Evolutionary conservation across 768 basidiomycete genomes (phyloP).

Genomic region (Tylopilus plumbeoviolaceoides): DNA sequence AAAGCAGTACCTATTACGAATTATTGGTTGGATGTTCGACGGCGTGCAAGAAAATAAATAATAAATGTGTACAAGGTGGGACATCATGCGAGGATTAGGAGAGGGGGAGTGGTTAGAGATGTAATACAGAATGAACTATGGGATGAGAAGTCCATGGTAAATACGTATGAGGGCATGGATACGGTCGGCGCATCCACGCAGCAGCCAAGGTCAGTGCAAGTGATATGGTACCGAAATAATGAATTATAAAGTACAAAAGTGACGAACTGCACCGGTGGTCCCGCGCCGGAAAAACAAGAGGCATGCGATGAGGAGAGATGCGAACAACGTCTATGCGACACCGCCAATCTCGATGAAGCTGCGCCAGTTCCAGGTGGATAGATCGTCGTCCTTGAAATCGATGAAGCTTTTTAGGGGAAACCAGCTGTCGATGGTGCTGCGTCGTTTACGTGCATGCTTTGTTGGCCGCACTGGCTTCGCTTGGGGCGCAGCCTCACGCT

Average conservation of each 20-base stretch:
- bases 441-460: constrained; percentile 27
- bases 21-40: background rate
- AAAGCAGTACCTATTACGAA: too few relatives aligned
- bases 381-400: constrained; percentile 50
- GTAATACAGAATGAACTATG: background rate
- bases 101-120: background rate
- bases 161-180: background rate
- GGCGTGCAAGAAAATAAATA: background rate
- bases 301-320: background rate
- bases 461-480: constrained; percentile 7
- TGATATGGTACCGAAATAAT: background rate
- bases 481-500: constrained; percentile 9
- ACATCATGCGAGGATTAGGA: background rate
- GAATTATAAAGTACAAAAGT: constrained; percentile 1
- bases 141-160: background rate
- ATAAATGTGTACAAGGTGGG: background rate
- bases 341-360: constrained; percentile 59
- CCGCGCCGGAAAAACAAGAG: background rate
- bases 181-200: too few relatives aligned
- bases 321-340: constrained; percentile 10
- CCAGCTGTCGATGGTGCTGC: constrained; percentile 47
- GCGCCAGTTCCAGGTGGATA: constrained; percentile 51
- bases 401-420: constrained; percentile 63
- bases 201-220: background rate
- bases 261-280: constrained; percentile 1